Percentiles rank a stretch among this genome's conserved stretches.
phyloP scores from a whole-genome alignment of 352 stramenopile species.

The Blastocystis sp. region DNA sequence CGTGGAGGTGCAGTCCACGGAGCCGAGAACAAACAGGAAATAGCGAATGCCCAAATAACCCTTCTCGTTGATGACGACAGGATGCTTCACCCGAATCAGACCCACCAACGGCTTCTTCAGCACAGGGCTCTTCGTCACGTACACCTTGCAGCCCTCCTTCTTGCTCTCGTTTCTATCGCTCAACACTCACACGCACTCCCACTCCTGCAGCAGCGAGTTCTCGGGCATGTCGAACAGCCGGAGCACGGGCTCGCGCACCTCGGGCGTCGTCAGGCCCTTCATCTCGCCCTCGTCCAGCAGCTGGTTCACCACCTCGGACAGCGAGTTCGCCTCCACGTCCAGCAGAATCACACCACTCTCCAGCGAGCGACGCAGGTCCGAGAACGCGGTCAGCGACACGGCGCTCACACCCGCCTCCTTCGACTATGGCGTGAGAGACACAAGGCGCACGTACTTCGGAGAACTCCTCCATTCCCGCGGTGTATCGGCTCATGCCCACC shows the following conservation, averaged over 20 bases:
- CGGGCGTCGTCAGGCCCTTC: constrained; percentile 26
- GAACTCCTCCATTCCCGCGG: constrained; percentile 31
- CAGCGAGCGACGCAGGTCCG: constrained; percentile 57
- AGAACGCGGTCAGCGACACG: constrained; percentile 68
- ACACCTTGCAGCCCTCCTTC: constrained; percentile 69
- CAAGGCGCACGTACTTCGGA: background rate
- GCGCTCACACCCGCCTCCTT: constrained; percentile 5
- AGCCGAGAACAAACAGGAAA: constrained; percentile 68
- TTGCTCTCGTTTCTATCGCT: background rate
- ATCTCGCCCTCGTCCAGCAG: constrained; percentile 58
- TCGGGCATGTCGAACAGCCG: constrained; percentile 30
- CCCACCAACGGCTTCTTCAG: constrained; percentile 38
- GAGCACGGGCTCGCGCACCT: constrained; percentile 33
- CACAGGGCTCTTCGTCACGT: constrained; percentile 26
- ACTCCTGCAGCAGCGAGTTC: background rate
- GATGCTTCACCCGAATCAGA: constrained; percentile 29
- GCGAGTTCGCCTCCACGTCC: constrained; percentile 18
- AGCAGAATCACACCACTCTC: constrained; percentile 64
- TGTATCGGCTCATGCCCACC: constrained; percentile 49
- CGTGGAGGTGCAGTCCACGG: constrained; percentile 42
- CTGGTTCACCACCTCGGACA: constrained; percentile 44
- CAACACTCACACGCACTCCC: background rate
- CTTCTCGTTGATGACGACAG: constrained; percentile 33
- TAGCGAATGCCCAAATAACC: constrained; percentile 29
- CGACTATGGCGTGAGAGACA: background rate